Evolutionary conservation across 371 early-diverging fungal genomes (phyloP).

Genomic region (Lichtheimia hyalospora): DNA sequence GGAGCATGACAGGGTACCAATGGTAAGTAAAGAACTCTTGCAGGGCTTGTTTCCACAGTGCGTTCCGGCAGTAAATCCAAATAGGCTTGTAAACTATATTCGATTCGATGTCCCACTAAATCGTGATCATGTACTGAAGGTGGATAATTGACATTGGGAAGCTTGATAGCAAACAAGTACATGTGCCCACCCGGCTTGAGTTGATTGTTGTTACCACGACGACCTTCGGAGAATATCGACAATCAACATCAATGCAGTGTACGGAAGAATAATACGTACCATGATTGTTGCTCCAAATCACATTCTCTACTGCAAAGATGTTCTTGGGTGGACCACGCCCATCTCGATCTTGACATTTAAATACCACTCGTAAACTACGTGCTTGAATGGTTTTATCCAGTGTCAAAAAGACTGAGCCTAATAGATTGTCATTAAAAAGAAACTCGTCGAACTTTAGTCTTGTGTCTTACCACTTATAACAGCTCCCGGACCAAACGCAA

Average conservation of each 20-base stretch:
- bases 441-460: not conserved
- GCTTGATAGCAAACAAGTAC: slow-evolving; percentile 48
- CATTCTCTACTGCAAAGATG: slow-evolving; percentile 32
- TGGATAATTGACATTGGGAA: slow-evolving; percentile 46
- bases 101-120: slow-evolving; percentile 30
- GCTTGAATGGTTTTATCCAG: slow-evolving; percentile 28
- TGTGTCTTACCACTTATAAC: slow-evolving; percentile 36
- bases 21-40: slow-evolving; percentile 37
- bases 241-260: not conserved
- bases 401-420: slow-evolving; percentile 41
- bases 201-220: slow-evolving; percentile 1
- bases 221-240: too few species aligned
- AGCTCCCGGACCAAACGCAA: slow-evolving; percentile 49
- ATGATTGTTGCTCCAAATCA: slow-evolving; percentile 23
- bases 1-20: slow-evolving; percentile 23
- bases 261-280: not conserved
- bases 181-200: slow-evolving; percentile 35
- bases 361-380: slow-evolving; percentile 29
- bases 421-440: not conserved
- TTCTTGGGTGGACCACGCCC: slow-evolving; percentile 6
- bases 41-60: slow-evolving; percentile 20
- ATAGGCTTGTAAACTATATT: slow-evolving; percentile 39
- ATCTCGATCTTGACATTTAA: slow-evolving; percentile 29
- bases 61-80: slow-evolving; percentile 19
- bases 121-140: slow-evolving; percentile 33